Percentiles rank a stretch among this genome's conserved stretches.
Conservation (phyloP, 1,139 yeast genomes). For the Nadsonia commutata region DNA sequence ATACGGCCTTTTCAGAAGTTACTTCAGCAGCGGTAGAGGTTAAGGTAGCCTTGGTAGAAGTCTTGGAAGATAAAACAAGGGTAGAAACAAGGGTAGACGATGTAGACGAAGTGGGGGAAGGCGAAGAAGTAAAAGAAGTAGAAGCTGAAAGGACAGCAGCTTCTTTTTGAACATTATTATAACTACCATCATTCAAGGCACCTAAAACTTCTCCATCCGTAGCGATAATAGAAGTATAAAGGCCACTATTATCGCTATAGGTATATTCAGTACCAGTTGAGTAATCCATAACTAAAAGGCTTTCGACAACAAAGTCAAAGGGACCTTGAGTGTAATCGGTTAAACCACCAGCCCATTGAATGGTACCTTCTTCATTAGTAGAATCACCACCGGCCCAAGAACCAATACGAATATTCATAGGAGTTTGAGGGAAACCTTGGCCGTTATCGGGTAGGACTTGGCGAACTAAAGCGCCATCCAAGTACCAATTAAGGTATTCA, state of each 20-base stretch:
- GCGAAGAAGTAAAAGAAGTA: neutral
- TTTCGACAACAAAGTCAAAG: constrained; percentile 50
- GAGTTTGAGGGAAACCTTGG: constrained; percentile 56
- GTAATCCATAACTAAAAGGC: constrained; percentile 55
- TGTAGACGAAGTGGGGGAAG: neutral
- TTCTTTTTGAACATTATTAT: neutral
- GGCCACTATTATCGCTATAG: constrained; percentile 51
- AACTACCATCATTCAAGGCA: constrained; percentile 9
- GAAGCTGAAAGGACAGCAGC: neutral
- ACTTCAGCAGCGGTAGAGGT: neutral
- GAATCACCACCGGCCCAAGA: constrained; percentile 79
- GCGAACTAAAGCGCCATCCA: constrained; percentile 50
- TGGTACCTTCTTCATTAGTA: constrained; percentile 44
- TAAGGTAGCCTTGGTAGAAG: neutral
- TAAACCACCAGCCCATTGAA: constrained; percentile 77
- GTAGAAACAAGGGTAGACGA: neutral
- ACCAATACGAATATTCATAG: constrained; percentile 58
- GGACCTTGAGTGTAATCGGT: constrained; percentile 55
- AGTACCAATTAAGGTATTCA: constrained; percentile 41
- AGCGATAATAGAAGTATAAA: constrained; percentile 54
- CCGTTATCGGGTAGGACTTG: constrained; percentile 27
- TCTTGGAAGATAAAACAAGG: neutral
- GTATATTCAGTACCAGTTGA: constrained; percentile 60
- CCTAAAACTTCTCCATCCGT: constrained; percentile 51
- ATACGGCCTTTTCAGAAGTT: neutral